Evolutionary conservation across 257 asterid genomes (phyloP).

Genomic region (Penstemon barbatus): DNA sequence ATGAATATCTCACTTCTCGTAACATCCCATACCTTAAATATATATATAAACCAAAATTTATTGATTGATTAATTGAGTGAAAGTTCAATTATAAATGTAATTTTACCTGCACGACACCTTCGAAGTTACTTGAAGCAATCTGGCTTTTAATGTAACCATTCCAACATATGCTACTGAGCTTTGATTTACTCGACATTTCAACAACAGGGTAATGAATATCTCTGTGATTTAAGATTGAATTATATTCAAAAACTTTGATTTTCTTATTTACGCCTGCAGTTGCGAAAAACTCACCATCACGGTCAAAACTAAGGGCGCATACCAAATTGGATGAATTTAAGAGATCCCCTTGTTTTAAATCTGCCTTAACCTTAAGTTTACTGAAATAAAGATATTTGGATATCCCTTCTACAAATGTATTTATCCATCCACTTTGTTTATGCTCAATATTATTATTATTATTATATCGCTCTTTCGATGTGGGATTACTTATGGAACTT

Average conservation of each 20-base stretch:
- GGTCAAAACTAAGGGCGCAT: slow-evolving; percentile 90
- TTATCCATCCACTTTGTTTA: slow-evolving; percentile 65
- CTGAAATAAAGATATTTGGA: slow-evolving; percentile 79
- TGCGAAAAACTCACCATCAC: slow-evolving; percentile 95
- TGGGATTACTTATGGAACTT: slow-evolving; percentile 70
- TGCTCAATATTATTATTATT: slow-evolving; percentile 31
- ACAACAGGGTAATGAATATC: slow-evolving; percentile 96
- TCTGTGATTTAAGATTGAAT: slow-evolving; percentile 62
- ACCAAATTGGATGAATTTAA: slow-evolving; percentile 89
- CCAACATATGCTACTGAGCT: slow-evolving; percentile 98
- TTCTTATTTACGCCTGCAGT: slow-evolving; percentile 98
- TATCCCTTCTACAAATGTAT: slow-evolving; percentile 76
- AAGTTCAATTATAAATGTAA: no score
- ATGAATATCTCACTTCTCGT: slow-evolving; percentile 78
- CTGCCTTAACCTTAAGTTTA: slow-evolving; percentile 81
- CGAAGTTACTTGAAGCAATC: slow-evolving; percentile 97
- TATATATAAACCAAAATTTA: slow-evolving; percentile 13
- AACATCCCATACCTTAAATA: slow-evolving; percentile 90
- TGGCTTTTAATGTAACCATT: slow-evolving; percentile 92
- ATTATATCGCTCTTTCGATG: slow-evolving; percentile 45
- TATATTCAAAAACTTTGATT: slow-evolving; percentile 88
- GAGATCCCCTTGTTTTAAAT: slow-evolving; percentile 94
- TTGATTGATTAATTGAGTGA: no score
- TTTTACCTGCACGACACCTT: slow-evolving; percentile 92
- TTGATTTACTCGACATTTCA: slow-evolving; percentile 86